Base-by-base conservation (phyloP, 192 early-diverging fungal species). In the Kappamyces sp. region DNA sequence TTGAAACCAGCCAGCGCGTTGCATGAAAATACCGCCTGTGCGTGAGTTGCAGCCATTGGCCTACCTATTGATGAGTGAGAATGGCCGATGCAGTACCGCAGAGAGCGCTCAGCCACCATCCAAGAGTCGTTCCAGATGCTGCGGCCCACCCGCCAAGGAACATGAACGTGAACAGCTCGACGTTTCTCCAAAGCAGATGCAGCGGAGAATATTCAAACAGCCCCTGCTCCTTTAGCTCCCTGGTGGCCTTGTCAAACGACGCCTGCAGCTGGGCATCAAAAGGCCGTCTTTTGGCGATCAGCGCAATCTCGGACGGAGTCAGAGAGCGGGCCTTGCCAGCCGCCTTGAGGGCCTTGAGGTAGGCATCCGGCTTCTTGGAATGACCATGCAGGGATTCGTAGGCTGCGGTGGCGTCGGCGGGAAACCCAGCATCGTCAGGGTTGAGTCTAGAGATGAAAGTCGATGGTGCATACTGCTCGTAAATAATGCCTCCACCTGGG, bases 341-440 rank as follows among this genome's bases (percentile, higher is more conserved):
- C 22, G 12, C 22, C 32, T 55, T 55, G 2, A 55, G n/a, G 9
- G 31, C 34, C 6, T 34, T 55, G 41, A 55, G 31, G 4, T 29
- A 5, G 41, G 41, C 14, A 8, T 6, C 5, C 5, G 54, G 54
- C 31, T 55, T 55, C 54, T 55, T 55, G 31, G 30, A 33, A 55
- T 55, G 54, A 6, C 54, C 54, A 55, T 55, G 54, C 54, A 55
- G 45, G 29, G 31, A 38, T 9, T 55, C 54, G n/a, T 43, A 55
- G 12, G 54, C 54, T 5, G 29, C 6, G 45, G 54, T 55, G 31
- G 54, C 54, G 45, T 55, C 54, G 5, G 54, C 54, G 4, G 54
- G 54, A 38, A 55, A 55, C n/a, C 54, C 54, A 14, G 54, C 37
- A 14, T 22, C 43, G 22, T 22, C 22, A 0, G 22, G 12, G 12